A percentile compares a stretch with the other conserved stretches of the same genome.
Conservation (phyloP, 2,329 filamentous ascomycete species). For the Cercospora sp. region DNA sequence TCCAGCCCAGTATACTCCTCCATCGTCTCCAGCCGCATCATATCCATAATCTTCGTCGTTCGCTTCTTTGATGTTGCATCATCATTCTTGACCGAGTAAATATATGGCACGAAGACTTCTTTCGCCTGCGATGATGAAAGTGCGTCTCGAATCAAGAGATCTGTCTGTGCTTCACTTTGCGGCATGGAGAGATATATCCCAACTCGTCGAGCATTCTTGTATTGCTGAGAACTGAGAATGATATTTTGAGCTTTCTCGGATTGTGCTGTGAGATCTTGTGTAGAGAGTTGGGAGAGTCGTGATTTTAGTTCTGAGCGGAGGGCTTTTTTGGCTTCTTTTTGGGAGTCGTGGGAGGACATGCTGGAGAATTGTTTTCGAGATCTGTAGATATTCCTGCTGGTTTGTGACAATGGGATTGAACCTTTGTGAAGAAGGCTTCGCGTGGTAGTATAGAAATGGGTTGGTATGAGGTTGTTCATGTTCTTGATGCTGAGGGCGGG, state of each 20-base stretch:
- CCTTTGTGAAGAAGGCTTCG: neutral
- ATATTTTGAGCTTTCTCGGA: constrained; percentile 68
- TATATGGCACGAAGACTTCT: constrained; percentile 86
- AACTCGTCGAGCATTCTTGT: constrained; percentile 70
- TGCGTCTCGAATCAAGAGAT: constrained; percentile 77
- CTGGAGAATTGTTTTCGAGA: neutral
- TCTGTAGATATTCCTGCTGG: neutral
- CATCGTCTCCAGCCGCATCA: constrained; percentile 75
- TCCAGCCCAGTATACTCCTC: constrained; percentile 76
- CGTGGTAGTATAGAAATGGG: neutral
- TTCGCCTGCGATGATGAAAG: constrained; percentile 66
- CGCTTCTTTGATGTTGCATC: constrained; percentile 4
- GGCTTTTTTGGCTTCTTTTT: constrained; percentile 65
- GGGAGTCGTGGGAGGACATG: constrained; percentile 7
- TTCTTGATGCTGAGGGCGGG: neutral
- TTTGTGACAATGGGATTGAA: too few relatives aligned
- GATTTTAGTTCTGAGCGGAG: constrained; percentile 70
- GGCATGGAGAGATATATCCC: constrained; percentile 96
- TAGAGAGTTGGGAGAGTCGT: constrained; percentile 60
- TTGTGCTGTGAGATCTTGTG: constrained; percentile 65
- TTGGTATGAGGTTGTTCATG: neutral
- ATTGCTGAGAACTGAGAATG: constrained; percentile 69
- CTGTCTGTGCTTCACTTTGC: constrained; percentile 78
- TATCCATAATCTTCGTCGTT: constrained; percentile 80
- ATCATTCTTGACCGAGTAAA: constrained; percentile 42